Evolutionary conservation across 2,329 filamentous ascomycete genomes (phyloP), one percentile per base, ranked within the genome.

Genomic region (Ascochyta viciae-villosae): DNA sequence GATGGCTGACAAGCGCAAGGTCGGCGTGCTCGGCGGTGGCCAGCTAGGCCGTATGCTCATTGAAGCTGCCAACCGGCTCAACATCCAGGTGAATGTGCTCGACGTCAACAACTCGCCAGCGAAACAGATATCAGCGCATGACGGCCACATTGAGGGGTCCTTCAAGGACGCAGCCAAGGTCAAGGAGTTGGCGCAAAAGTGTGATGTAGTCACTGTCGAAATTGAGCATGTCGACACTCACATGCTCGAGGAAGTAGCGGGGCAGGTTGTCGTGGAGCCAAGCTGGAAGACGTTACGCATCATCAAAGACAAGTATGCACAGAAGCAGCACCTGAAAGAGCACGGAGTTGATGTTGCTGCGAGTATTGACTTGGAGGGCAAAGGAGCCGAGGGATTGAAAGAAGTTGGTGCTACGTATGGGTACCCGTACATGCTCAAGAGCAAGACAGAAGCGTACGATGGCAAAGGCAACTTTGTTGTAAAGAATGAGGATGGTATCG

Each of bases 161-260:
- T 97, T 96, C 83, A 93, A 92, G 73, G 89, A 96, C 64, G 81
- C 88, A 0, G 85, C 85, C 31, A 89, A 90, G 62, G 92, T 98
- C 62, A 86, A 87, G 39, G 83, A 91, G 74, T 82, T 98, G n/a
- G 92, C 94, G 2, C 78, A 84, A 35, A 78, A 82, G 31, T 92
- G 88, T 66, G 91, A 96, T 73, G 86, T 96, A 15, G 81, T 97
- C 58, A 97, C 92, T 0, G 91, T 96, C 13, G 94, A 98, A 77
- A 97, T 96, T 62, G 94, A 98, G 81, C 94, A 97, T 77, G 89
- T 97, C 55, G 87, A 97, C 75, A 95, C 92, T n/a, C 82, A 91
- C 49, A 89, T 95, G 23, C 84, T 97, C 4, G 91, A 96, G 76
- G 90, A 96, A 71, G 87, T 97, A 54, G 86, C 85, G 4, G 85